Evolutionary conservation across 352 stramenopile genomes (phyloP), one percentile per base, ranked within the genome.

Genomic region (Phytophthora constricta): DNA sequence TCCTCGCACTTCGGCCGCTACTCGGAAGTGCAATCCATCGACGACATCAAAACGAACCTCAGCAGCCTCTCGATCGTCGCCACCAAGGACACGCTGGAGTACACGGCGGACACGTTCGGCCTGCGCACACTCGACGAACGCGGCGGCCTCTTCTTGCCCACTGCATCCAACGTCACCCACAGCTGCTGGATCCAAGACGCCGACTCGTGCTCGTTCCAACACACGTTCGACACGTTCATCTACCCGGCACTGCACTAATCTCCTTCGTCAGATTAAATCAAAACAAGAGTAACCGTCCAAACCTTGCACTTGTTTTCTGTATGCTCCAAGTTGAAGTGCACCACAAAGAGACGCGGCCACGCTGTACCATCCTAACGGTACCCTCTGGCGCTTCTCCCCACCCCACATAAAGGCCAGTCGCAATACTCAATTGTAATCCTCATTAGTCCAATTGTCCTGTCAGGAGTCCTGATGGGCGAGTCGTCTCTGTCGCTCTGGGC

Each of bases 111-210:
- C 33, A 59, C 33, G 10, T 59, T 45, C 23, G 33, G 52, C 1
- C 52, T 59, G 17, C 17, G 42, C 16, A 48, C 20, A 17, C 33
- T 59, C 7, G 37, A 20, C 37, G 11, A 45, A 20, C 10, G 37
- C 37, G 10, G 17, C 17, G 17, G 31, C 31, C 31, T 84, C 4
- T 49, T 59, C 43, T 52, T 74, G 2, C 54, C 74, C 41, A 28
- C 41, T 2, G 39, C 76, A 2, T 50, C 54, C 1, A 43, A 62
- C 27, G 61, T 84, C 5, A 11, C 25, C 4, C 72, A 80, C 56
- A 34, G 8, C 16, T 70, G 68, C 61, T 80, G 75, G 75, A 42
- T 77, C 50, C 34, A 25, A 4, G 62, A 80, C 62, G 13, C 31
- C 31, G 31, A 7, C 31, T 13, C 31, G 7, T 37, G 31, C 31